phyloP scores from a whole-genome alignment of 1,139 yeast species.

The Candida tropicalis region DNA sequence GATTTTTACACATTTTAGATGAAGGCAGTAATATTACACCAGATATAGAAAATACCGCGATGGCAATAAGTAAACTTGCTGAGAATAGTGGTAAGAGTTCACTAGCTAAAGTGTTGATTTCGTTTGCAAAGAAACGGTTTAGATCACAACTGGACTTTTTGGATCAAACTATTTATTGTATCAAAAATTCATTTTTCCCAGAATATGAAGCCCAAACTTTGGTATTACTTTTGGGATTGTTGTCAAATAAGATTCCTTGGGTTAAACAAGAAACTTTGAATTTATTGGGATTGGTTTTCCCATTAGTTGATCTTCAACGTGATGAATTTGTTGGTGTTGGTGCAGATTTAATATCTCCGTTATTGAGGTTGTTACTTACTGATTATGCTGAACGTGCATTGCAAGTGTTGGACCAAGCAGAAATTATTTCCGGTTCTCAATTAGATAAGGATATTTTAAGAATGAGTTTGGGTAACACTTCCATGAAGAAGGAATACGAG shows the following conservation, averaged over 20 bases:
- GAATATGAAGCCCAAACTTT: slow-evolving; percentile 73
- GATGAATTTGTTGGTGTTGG: slow-evolving; percentile 90
- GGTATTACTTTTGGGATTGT: slow-evolving; percentile 73
- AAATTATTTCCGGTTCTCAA: slow-evolving; percentile 83
- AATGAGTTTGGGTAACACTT: slow-evolving; percentile 85
- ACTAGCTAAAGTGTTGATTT: slow-evolving; percentile 71
- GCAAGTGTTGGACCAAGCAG: slow-evolving; percentile 86
- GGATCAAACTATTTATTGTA: slow-evolving; percentile 73
- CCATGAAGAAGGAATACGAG: slow-evolving; percentile 79
- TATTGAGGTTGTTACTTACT: slow-evolving; percentile 77
- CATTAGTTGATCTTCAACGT: slow-evolving; percentile 72
- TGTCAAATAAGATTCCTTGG: slow-evolving; percentile 79
- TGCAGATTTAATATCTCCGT: slow-evolving; percentile 91
- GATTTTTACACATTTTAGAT: slow-evolving; percentile 80
- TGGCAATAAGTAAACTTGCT: slow-evolving; percentile 61
- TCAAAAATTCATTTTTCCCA: slow-evolving; percentile 71
- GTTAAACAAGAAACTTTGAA: slow-evolving; percentile 79
- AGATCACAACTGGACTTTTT: slow-evolving; percentile 88
- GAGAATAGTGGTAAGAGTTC: slow-evolving; percentile 58
- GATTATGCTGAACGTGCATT: slow-evolving; percentile 88
- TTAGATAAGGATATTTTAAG: slow-evolving; percentile 89
- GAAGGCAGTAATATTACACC: slow-evolving; percentile 45
- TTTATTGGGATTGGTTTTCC: slow-evolving; percentile 71
- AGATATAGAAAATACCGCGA: slow-evolving; percentile 62
- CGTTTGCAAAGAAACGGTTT: slow-evolving; percentile 76